Evolutionary conservation across 129 eudicot species (phyloP).

Genomic region (Deinandra increscens): DNA sequence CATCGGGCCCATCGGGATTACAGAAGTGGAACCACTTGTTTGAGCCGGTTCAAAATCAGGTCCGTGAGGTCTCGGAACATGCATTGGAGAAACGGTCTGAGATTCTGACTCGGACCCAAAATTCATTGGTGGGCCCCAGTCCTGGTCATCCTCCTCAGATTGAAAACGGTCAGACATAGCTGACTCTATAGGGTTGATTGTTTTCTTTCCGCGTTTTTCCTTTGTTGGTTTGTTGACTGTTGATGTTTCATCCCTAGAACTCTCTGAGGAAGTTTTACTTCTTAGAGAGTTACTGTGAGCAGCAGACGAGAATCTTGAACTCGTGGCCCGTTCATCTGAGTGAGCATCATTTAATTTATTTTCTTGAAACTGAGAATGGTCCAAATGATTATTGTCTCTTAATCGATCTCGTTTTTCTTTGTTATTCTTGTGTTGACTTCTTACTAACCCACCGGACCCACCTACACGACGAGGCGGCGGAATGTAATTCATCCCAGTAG

Average conservation of each 20-base stretch:
- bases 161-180: slow-evolving; percentile 37
- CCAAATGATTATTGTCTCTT: slow-evolving; percentile 38
- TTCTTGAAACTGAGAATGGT: slow-evolving; percentile 43
- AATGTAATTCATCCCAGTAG: slow-evolving; percentile 41
- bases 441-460: slow-evolving; percentile 43
- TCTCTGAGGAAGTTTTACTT: slow-evolving; percentile 86
- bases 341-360: slow-evolving; percentile 38
- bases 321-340: slow-evolving; percentile 58
- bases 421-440: slow-evolving; percentile 50
- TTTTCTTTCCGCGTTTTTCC: slow-evolving; percentile 70
- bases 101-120: slow-evolving; percentile 41
- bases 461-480: slow-evolving; percentile 60
- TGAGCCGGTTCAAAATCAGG: slow-evolving; percentile 57
- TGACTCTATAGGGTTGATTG: slow-evolving; percentile 29
- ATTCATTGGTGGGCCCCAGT: slow-evolving; percentile 37
- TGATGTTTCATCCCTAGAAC: slow-evolving; percentile 85
- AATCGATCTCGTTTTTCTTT: slow-evolving; percentile 50
- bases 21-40: slow-evolving; percentile 66
- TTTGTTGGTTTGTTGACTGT: slow-evolving; percentile 49
- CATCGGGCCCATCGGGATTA: slow-evolving; percentile 55
- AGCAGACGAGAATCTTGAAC: slow-evolving; percentile 70
- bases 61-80: slow-evolving; percentile 40
- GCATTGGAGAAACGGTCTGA: slow-evolving; percentile 43
- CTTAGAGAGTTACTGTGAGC: slow-evolving; percentile 61
- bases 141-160: slow-evolving; percentile 51